Base-by-base conservation (phyloP, 202 grass and related monocot species). In the Panicum hallii region DNA sequence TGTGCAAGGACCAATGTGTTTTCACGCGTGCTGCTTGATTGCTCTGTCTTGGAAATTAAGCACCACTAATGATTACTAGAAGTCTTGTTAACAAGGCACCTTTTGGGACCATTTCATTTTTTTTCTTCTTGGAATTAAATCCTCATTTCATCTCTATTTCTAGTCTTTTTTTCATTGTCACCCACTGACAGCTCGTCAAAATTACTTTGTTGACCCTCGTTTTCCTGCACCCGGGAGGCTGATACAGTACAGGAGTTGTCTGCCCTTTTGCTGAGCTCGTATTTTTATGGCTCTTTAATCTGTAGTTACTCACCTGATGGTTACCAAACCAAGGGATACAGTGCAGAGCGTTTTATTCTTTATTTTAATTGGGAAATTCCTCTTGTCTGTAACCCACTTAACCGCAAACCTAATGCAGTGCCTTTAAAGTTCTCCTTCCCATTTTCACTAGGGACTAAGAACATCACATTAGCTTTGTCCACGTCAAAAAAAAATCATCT, bases 201-300 rank as follows among this genome's bases (percentile, higher is more conserved):
- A 84, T 81, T 70, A 75, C 30, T 42, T 82, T 85, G 69, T 63
- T 75, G 26, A 80, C 69, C 15, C 74, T n/a, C 61, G 19, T 84
- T 79, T 79, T 72, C 53, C 46, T 78, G 79, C 48, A 69, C 9
- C 81, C n/a, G 0, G 15, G 41, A 62, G 40, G 43, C n/a, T 52
- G 23, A 53, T 75, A 53, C 7, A 46, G 10, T 66, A 45, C 63
- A 76, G 62, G 70, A 45, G 30, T 77, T 78, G 79, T 63, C 79
- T 82, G 53, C n/a, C 52, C 82, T 81, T 76, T 83, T 44, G 11
- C 32, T 11, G 63, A 76, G 53, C 74, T 67, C 83, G 52, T 67
- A 61, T 86, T 90, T 90, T 83, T 28, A 80, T 80, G 70, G 0
- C 47, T 79, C 14, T 78, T 67, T 79, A 90, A 83, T 74, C 9